These are phyloP conservation scores for Exidia glandulosa DNA, from an alignment of 768 basidiomycete genomes.

Conservation along the genomic window DNA sequence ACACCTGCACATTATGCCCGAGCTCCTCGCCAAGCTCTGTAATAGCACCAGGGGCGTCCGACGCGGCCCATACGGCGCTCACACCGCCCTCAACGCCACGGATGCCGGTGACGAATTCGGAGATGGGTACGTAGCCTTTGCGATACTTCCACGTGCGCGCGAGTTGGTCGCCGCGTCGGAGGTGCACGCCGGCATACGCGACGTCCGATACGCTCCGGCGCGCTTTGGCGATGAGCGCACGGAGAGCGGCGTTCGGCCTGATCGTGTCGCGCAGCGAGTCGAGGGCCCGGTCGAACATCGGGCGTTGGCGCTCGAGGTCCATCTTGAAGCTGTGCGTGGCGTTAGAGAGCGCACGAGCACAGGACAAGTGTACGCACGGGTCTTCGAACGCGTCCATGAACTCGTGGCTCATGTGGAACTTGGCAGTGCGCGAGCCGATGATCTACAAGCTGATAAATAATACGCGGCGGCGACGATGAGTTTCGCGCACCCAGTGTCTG, in stretches of 20 bases:
- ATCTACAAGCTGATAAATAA: conserved; percentile 26
- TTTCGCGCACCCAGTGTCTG: conserved; percentile 51
- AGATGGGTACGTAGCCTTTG: conserved; percentile 33
- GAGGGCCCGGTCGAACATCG: conserved; percentile 37
- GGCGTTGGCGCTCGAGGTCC: conserved; percentile 36
- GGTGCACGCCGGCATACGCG: conserved; percentile 46
- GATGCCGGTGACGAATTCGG: conserved; percentile 36
- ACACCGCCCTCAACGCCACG: conserved; percentile 27
- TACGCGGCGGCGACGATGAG: background rate
- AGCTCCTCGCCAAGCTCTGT: conserved; percentile 33
- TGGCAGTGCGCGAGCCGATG: conserved; percentile 52
- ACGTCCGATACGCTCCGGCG: conserved; percentile 24
- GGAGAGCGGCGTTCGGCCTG: conserved; percentile 36
- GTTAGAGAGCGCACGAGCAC: conserved; percentile 1
- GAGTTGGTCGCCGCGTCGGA: conserved; percentile 50
- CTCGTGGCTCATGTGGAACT: conserved; percentile 47
- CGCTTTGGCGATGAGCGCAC: conserved; percentile 36
- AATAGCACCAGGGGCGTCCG: conserved; percentile 41
- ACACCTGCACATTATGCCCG: conserved; percentile 24
- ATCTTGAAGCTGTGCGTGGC: background rate
- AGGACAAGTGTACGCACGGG: conserved; percentile 32
- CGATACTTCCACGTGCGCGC: conserved; percentile 35
- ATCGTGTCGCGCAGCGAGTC: conserved; percentile 43
- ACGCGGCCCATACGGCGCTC: conserved; percentile 42
- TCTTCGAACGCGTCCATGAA: conserved; percentile 53